These are phyloP conservation scores for Colletotrichum tanaceti DNA, from an alignment of 2,329 filamentous ascomycete genomes.

Conservation along the genomic window DNA sequence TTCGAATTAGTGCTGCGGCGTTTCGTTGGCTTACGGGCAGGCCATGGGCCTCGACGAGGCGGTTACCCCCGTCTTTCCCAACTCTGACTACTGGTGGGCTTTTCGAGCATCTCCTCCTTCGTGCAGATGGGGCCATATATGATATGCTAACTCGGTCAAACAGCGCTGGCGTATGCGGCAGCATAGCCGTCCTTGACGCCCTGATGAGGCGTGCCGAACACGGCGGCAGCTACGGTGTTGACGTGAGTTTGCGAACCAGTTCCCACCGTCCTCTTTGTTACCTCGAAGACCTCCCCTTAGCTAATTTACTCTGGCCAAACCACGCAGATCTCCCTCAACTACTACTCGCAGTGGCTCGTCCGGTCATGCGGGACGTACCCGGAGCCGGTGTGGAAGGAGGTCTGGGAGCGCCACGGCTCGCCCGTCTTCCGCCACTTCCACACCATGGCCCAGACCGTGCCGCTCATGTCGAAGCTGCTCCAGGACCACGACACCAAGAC, in stretches of 20 bases:
- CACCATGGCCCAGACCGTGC: slow-evolving; percentile 55
- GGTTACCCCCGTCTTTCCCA: slow-evolving; percentile 48
- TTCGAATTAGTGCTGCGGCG: slow-evolving; percentile 55
- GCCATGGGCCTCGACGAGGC: slow-evolving; percentile 52
- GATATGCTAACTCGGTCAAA: slow-evolving; percentile 9
- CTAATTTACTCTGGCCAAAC: slow-evolving; percentile 38
- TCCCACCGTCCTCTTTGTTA: slow-evolving; percentile 17
- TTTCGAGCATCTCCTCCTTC: rapidly evolving
- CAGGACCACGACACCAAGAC: slow-evolving; percentile 48
- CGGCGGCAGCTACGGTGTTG: slow-evolving; percentile 42
- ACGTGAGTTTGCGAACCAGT: slow-evolving; percentile 47
- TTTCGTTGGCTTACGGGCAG: slow-evolving; percentile 58
- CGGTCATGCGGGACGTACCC: slow-evolving; percentile 54
- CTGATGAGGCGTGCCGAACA: slow-evolving; percentile 52
- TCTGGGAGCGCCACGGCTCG: slow-evolving; percentile 62
- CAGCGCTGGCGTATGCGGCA: slow-evolving; percentile 57
- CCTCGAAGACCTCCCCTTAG: background rate
- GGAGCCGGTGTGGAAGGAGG: slow-evolving; percentile 40
- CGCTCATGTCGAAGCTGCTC: slow-evolving; percentile 53
- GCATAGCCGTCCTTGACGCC: slow-evolving; percentile 55
- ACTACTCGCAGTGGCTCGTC: slow-evolving; percentile 57
- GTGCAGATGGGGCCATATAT: background rate
- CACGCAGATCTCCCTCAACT: slow-evolving; percentile 51
- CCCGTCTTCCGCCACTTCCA: slow-evolving; percentile 64
- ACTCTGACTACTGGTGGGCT: slow-evolving; percentile 47